phyloP scores from a whole-genome alignment of 495 filamentous ascomycete species.

The Neurospora tetrasperma region DNA sequence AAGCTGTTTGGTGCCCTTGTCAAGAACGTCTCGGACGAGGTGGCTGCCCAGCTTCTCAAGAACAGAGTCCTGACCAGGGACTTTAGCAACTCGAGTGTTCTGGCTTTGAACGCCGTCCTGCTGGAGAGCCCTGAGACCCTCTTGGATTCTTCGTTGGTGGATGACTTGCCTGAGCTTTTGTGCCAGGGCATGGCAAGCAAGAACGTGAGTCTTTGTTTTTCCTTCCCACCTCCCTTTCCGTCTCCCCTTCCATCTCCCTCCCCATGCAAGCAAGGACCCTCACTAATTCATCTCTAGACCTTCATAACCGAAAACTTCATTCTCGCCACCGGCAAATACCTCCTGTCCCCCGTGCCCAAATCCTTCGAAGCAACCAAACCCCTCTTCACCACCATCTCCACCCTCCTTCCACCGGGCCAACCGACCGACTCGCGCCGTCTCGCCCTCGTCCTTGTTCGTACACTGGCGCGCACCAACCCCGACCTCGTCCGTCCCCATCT shows the following conservation, averaged over 20 bases:
- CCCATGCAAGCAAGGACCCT: too few species aligned
- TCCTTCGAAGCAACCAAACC: conserved; percentile 61
- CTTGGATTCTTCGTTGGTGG: conserved; percentile 48
- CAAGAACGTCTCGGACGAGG: conserved; percentile 62
- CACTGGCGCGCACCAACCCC: conserved; percentile 62
- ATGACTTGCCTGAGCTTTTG: conserved; percentile 64
- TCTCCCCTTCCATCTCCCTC: not conserved
- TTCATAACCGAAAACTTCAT: conserved; percentile 84
- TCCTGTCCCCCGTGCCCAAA: conserved; percentile 55
- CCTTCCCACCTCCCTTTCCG: not conserved
- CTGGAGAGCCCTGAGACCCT: conserved; percentile 64
- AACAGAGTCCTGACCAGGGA: conserved; percentile 65
- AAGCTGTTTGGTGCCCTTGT: conserved; percentile 80
- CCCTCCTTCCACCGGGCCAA: conserved; percentile 63
- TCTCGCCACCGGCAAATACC: conserved; percentile 89
- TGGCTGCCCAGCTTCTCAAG: conserved; percentile 62
- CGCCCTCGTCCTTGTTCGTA: conserved; percentile 81
- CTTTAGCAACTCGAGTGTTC: conserved; percentile 54
- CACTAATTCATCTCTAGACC: conserved; percentile 24
- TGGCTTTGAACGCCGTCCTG: conserved; percentile 82
- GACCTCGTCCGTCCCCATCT: conserved; percentile 75
- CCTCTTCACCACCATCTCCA: conserved; percentile 66
- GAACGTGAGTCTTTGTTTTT: conserved; percentile 42
- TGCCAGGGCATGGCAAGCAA: conserved; percentile 69
- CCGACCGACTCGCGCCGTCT: conserved; percentile 77